These are phyloP conservation scores for Tilletia indica DNA, from an alignment of 1,284 basidiomycete genomes.

Conservation along the genomic window DNA sequence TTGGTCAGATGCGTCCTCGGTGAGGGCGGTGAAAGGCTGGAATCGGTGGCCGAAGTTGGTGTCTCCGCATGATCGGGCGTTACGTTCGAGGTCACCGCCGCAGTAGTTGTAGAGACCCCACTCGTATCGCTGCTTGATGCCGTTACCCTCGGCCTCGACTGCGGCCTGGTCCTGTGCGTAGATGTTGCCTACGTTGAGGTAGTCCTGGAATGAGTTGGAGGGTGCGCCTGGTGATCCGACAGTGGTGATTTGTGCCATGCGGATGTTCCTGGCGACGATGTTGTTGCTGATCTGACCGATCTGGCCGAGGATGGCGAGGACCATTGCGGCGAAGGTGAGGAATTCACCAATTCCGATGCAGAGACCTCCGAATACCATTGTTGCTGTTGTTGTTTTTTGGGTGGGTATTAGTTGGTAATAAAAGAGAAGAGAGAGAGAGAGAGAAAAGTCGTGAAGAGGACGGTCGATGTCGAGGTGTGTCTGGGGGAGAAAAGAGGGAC, in stretches of 20 bases:
- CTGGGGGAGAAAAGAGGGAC: not conserved
- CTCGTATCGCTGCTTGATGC: constrained; percentile 21
- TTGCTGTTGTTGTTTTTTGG: not conserved
- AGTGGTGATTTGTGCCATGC: constrained; percentile 35
- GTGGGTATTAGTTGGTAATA: constrained; percentile 18
- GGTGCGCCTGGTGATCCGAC: constrained; percentile 25
- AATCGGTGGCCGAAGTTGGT: constrained; percentile 39
- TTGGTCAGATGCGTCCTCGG: constrained; percentile 28
- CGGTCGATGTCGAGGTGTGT: constrained; percentile 24
- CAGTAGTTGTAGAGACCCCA: constrained; percentile 29
- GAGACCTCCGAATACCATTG: constrained; percentile 18
- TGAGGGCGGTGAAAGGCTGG: constrained; percentile 32
- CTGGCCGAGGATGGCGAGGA: constrained; percentile 48
- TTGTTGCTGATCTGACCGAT: constrained; percentile 50
- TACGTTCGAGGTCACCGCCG: constrained; percentile 16
- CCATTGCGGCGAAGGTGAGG: constrained; percentile 49
- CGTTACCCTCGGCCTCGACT: constrained; percentile 19
- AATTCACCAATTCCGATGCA: constrained; percentile 44
- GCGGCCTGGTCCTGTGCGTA: constrained; percentile 35
- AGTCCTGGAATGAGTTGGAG: constrained; percentile 12
- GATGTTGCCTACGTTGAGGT: constrained; percentile 25
- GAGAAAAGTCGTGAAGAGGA: not conserved
- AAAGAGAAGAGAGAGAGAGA: constrained; percentile 23
- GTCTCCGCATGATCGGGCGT: constrained; percentile 27
- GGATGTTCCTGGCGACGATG: constrained; percentile 52